These are phyloP conservation scores for Carex cristatella DNA, from an alignment of 176 grass and related monocot species.

Conservation along the genomic window DNA sequence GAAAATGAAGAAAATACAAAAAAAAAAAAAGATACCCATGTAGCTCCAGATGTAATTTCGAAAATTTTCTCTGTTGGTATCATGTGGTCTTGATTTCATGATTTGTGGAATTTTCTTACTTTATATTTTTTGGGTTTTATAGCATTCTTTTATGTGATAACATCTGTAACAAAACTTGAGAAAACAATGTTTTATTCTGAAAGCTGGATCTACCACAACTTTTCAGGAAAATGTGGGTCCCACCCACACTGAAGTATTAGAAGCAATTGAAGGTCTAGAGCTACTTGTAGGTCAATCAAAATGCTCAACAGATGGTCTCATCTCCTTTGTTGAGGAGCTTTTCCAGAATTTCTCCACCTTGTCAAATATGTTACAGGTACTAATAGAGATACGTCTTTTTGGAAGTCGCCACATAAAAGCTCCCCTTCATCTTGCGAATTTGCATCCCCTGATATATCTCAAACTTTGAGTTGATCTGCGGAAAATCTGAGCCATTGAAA, in stretches of 20 bases:
- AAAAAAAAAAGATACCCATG: neutral
- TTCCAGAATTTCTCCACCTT: slow-evolving; percentile 37
- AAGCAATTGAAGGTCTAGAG: slow-evolving; percentile 39
- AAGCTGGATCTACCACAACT: neutral
- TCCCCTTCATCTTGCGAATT: neutral
- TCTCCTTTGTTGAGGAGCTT: slow-evolving; percentile 62
- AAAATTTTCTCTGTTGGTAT: too few species aligned
- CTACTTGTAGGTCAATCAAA: slow-evolving; percentile 48
- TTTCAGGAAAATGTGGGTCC: slow-evolving; percentile 42
- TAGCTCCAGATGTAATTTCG: neutral
- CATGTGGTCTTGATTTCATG: too few species aligned
- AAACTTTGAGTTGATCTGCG: too few species aligned
- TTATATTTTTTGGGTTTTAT: slow-evolving; percentile 3
- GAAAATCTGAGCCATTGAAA: too few species aligned
- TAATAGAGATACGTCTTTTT: slow-evolving; percentile 18
- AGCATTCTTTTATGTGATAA: slow-evolving; percentile 18
- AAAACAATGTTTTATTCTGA: neutral
- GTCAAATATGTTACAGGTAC: slow-evolving; percentile 40
- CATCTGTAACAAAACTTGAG: neutral
- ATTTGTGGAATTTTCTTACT: slow-evolving; percentile 17
- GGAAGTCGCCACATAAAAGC: slow-evolving; percentile 1
- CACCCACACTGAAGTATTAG: slow-evolving; percentile 22
- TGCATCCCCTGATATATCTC: too few species aligned
- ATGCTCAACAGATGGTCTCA: slow-evolving; percentile 39
- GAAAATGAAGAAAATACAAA: neutral